These are phyloP conservation scores for Meripilus lineatus DNA, from an alignment of 1,284 basidiomycete species.

Conservation along the genomic window DNA sequence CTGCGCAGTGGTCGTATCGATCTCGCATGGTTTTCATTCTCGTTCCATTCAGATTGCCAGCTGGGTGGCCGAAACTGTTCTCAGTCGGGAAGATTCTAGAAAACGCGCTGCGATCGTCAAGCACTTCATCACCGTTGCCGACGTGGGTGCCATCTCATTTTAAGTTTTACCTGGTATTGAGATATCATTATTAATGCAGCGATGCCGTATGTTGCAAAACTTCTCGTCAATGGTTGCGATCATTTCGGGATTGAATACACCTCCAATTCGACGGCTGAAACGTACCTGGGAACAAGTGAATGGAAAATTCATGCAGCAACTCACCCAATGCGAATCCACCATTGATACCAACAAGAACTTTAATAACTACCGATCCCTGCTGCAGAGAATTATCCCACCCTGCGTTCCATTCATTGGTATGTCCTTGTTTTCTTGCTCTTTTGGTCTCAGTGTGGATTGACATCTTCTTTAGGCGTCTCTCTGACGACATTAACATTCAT, in stretches of 20 bases:
- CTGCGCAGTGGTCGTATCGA: too few relatives aligned
- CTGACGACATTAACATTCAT: constrained; percentile 95
- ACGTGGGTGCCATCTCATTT: constrained; percentile 59
- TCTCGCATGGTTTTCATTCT: too few relatives aligned
- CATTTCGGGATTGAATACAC: constrained; percentile 91
- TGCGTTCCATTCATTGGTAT: constrained; percentile 97
- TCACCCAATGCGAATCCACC: constrained; percentile 72
- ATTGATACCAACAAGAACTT: constrained; percentile 93
- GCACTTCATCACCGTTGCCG: constrained; percentile 91
- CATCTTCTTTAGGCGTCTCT: constrained; percentile 71
- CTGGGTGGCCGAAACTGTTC: constrained; percentile 92
- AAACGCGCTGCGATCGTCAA: constrained; percentile 81
- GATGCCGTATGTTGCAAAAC: constrained; percentile 87
- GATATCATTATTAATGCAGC: constrained; percentile 41
- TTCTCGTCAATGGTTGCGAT: constrained; percentile 97
- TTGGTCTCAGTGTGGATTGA: background rate
- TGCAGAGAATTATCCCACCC: constrained; percentile 86
- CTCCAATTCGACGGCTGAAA: constrained; percentile 89
- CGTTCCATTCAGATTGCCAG: constrained; percentile 85
- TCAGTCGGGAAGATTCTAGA: constrained; percentile 83
- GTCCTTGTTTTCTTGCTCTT: constrained; percentile 16
- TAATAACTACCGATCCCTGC: constrained; percentile 82
- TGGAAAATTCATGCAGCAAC: constrained; percentile 63
- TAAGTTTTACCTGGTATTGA: background rate
- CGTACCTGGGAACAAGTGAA: constrained; percentile 93